Conservation (phyloP, 2,329 filamentous ascomycete genomes). For the Fusarium tjaetaba region DNA sequence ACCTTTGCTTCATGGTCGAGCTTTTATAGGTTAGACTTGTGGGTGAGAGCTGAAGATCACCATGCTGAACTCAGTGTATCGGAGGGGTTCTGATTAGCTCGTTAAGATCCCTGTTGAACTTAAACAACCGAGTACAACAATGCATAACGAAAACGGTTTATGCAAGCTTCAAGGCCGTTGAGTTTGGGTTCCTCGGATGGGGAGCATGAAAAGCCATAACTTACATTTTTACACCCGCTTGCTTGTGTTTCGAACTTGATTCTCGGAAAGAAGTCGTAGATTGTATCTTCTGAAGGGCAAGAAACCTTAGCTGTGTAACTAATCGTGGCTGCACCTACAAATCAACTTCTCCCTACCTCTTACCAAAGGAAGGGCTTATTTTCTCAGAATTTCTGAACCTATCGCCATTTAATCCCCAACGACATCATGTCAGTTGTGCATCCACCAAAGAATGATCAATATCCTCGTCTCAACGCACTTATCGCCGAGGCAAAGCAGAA, state of each 20-base stretch:
- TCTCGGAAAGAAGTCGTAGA: background rate
- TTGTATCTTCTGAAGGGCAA: too few relatives aligned
- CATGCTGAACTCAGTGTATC: background rate
- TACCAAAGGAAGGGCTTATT: too few relatives aligned
- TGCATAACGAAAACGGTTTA: background rate
- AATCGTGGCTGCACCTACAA: background rate
- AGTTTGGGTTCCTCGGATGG: background rate
- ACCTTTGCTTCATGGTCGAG: background rate
- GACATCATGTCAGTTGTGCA: background rate
- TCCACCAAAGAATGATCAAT: background rate
- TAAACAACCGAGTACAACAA: background rate
- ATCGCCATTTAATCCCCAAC: rapidly evolving
- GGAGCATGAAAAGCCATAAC: background rate
- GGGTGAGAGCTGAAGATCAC: background rate
- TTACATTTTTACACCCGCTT: background rate
- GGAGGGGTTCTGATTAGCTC: background rate
- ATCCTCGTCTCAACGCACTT: background rate
- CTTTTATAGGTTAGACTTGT: background rate
- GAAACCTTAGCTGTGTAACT: too few relatives aligned
- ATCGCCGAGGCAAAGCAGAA: background rate
- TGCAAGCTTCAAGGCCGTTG: background rate
- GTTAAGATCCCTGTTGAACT: background rate
- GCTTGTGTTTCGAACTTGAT: too few relatives aligned
- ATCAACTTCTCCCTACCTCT: background rate
- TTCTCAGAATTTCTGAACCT: background rate